These are phyloP conservation scores for Phialophora verrucosa DNA, from an alignment of 2,329 filamentous ascomycete genomes.

Conservation along the genomic window DNA sequence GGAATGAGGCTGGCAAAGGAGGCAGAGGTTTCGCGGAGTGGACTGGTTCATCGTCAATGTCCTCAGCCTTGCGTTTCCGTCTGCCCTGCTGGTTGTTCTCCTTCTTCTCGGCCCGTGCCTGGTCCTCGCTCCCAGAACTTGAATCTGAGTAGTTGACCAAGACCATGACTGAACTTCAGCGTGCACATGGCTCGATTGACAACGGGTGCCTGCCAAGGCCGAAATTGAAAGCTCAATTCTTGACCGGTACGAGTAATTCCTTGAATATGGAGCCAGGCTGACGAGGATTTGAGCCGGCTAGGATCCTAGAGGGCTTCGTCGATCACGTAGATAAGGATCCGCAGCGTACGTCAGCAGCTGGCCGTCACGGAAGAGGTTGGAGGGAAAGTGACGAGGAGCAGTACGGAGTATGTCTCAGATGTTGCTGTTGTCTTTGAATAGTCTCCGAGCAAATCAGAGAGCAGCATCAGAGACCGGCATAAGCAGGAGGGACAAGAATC, in stretches of 20 bases:
- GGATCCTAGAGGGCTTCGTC: constrained; percentile 14
- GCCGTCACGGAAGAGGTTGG: not conserved
- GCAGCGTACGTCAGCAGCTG: constrained; percentile 17
- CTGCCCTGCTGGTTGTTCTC: constrained; percentile 18
- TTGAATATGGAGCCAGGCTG: constrained; percentile 5
- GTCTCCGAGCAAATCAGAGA: constrained; percentile 11
- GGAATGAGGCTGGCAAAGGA: constrained; percentile 75
- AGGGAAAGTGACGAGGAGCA: constrained; percentile 23
- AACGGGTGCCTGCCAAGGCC: constrained; percentile 28
- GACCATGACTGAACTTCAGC: constrained; percentile 20
- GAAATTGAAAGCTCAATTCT: constrained; percentile 7
- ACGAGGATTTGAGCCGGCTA: constrained; percentile 12
- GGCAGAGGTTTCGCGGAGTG: constrained; percentile 27
- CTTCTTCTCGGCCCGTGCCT: constrained; percentile 5
- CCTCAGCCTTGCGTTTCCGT: constrained; percentile 32
- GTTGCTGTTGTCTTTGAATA: not conserved
- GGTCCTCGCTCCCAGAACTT: constrained; percentile 46
- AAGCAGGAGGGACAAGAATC: not conserved
- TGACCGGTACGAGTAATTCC: not conserved
- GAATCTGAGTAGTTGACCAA: constrained; percentile 69
- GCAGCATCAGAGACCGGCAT: not conserved
- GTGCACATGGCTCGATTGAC: constrained; percentile 12
- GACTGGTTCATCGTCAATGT: constrained; percentile 38
- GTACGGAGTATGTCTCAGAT: constrained; percentile 27
- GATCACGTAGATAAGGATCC: constrained; percentile 20